phyloP scores from a whole-genome alignment of 2,329 filamentous ascomycete genomes.

The Colletotrichum lini region DNA sequence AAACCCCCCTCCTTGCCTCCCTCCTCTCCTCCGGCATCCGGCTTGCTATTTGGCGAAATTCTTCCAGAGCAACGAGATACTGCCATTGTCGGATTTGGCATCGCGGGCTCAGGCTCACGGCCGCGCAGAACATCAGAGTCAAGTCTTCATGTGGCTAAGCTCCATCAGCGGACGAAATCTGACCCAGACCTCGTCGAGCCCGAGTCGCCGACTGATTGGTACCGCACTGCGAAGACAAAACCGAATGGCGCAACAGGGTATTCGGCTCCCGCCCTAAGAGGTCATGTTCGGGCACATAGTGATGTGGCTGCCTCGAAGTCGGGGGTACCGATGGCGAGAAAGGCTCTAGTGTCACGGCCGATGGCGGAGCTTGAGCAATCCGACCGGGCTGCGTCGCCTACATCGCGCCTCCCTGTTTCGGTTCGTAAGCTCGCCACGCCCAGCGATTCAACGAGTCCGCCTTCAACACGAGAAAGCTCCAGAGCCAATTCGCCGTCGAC shows the following conservation, averaged over 20 bases:
- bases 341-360: slow-evolving; percentile 48
- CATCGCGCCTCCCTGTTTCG: slow-evolving; percentile 63
- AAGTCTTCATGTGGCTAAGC: slow-evolving; percentile 68
- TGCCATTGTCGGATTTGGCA: slow-evolving; percentile 72
- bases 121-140: slow-evolving; percentile 80
- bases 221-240: slow-evolving; percentile 58
- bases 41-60: slow-evolving; percentile 83
- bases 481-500: slow-evolving; percentile 70
- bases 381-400: slow-evolving; percentile 47
- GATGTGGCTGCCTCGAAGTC: slow-evolving; percentile 65
- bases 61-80: slow-evolving; percentile 70
- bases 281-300: slow-evolving; percentile 70
- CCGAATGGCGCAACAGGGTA: slow-evolving; percentile 39
- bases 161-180: slow-evolving; percentile 69
- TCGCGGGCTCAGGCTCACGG: slow-evolving; percentile 61
- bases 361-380: slow-evolving; percentile 45
- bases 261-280: slow-evolving; percentile 45
- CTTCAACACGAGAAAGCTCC: slow-evolving; percentile 57
- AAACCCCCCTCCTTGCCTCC: slow-evolving; percentile 44
- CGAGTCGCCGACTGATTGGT: slow-evolving; percentile 78
- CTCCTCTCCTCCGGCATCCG: slow-evolving; percentile 57
- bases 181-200: slow-evolving; percentile 71
- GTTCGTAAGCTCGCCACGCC: slow-evolving; percentile 55
- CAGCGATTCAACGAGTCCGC: slow-evolving; percentile 50
- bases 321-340: slow-evolving; percentile 50